Conservation (phyloP, 2,329 filamentous ascomycete genomes). For the Fusarium napiforme region DNA sequence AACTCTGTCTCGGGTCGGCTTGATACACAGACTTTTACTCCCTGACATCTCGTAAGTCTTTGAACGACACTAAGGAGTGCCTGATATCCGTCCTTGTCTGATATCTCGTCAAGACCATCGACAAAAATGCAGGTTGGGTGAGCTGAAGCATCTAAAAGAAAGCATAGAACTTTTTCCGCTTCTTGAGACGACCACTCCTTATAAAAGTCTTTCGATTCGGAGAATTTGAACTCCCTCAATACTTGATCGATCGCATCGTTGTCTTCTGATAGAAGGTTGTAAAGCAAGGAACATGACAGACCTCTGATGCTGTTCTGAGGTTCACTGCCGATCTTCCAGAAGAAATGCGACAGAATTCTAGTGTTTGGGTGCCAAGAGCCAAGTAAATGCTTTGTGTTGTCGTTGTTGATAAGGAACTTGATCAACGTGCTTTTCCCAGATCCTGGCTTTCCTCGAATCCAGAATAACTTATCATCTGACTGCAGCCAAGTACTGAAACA, state of each 20-base stretch:
- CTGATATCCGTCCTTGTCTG: rapidly evolving
- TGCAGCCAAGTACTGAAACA: rapidly evolving
- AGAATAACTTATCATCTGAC: not conserved
- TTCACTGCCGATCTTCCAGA: constrained; percentile 5
- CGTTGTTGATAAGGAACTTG: not conserved
- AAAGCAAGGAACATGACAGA: not conserved
- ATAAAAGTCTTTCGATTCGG: not conserved
- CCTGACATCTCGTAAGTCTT: rapidly evolving
- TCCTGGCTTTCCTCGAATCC: constrained; percentile 1
- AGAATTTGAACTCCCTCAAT: rapidly evolving
- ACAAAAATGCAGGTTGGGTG: not conserved
- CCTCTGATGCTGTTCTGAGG: not conserved
- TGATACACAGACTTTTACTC: not conserved
- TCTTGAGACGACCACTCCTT: not conserved
- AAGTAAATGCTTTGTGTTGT: rapidly evolving
- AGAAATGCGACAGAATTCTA: not conserved
- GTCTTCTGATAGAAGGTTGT: rapidly evolving
- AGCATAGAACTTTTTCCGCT: rapidly evolving
- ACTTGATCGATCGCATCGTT: rapidly evolving
- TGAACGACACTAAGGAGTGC: rapidly evolving
- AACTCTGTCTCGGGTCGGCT: not conserved
- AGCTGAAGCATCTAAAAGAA: rapidly evolving
- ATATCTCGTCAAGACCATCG: not conserved
- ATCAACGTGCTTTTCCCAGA: not conserved
- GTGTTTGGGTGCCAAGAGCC: rapidly evolving